These are phyloP conservation scores for Eugenia klotzschiana DNA, from an alignment of 441 rosid species.

Conservation along the genomic window DNA sequence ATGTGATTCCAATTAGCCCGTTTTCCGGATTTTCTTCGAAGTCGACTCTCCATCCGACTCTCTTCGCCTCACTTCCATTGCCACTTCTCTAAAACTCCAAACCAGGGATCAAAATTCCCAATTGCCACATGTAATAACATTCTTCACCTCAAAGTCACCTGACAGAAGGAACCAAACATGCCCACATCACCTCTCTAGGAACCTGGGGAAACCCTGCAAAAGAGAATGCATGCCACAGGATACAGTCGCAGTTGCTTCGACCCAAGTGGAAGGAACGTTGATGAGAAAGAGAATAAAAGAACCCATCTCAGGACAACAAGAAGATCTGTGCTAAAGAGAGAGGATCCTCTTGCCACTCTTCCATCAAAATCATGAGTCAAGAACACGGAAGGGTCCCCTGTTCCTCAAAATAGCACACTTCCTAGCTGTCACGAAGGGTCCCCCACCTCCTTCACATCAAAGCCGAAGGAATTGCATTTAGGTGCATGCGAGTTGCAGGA, in stretches of 20 bases:
- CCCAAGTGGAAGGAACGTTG: background rate
- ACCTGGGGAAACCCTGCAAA: background rate
- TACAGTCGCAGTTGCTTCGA: background rate
- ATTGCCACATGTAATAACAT: background rate
- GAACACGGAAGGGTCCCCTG: background rate
- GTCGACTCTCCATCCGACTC: background rate
- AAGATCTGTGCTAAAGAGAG: background rate
- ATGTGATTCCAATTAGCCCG: background rate
- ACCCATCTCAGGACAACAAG: background rate
- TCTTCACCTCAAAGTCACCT: background rate
- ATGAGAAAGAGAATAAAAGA: background rate
- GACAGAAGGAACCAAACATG: background rate
- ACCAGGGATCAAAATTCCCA: background rate
- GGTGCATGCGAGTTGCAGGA: slow-evolving; percentile 9
- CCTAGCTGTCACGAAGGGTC: background rate
- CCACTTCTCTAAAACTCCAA: background rate
- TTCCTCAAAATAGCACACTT: background rate
- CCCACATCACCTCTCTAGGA: background rate
- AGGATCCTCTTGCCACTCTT: background rate
- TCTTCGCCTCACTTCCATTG: background rate
- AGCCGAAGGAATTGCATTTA: background rate
- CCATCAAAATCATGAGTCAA: background rate
- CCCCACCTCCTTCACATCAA: background rate
- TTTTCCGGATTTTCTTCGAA: background rate
- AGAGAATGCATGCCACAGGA: background rate